phyloP scores from a whole-genome alignment of 2,329 filamentous ascomycete genomes.

The Trichophyton equinum region DNA sequence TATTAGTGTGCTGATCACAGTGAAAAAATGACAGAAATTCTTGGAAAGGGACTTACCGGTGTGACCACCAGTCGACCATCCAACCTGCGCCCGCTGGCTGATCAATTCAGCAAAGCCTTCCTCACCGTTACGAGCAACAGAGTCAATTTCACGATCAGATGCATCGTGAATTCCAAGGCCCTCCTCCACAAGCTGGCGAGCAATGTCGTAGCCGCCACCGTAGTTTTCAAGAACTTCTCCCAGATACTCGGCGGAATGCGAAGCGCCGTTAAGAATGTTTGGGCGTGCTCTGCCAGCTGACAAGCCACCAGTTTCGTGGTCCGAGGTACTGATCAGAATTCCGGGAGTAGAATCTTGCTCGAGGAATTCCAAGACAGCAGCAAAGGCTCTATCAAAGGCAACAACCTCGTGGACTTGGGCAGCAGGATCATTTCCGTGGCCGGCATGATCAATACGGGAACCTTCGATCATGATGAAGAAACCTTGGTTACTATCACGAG shows the following conservation, averaged over 20 bases:
- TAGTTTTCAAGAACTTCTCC: slow-evolving; percentile 49
- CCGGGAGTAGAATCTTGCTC: slow-evolving; percentile 57
- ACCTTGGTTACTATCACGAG: slow-evolving; percentile 70
- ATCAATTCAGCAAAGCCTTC: slow-evolving; percentile 71
- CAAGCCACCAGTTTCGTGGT: slow-evolving; percentile 91
- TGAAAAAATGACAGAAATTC: not conserved
- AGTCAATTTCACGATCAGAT: slow-evolving; percentile 55
- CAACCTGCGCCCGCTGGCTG: slow-evolving; percentile 73
- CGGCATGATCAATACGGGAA: slow-evolving; percentile 89
- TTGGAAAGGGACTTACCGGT: slow-evolving; percentile 33
- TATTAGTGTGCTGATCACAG: not conserved
- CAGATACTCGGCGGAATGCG: slow-evolving; percentile 60
- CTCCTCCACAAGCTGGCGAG: slow-evolving; percentile 47
- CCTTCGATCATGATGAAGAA: slow-evolving; percentile 99
- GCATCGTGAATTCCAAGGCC: slow-evolving; percentile 69
- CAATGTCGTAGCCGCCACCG: slow-evolving; percentile 33
- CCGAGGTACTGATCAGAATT: slow-evolving; percentile 77
- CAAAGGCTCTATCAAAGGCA: slow-evolving; percentile 84
- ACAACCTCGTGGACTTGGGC: slow-evolving; percentile 83
- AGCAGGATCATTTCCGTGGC: slow-evolving; percentile 70
- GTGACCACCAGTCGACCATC: slow-evolving; percentile 92
- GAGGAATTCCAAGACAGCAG: slow-evolving; percentile 72
- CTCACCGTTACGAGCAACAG: slow-evolving; percentile 46
- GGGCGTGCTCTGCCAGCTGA: slow-evolving; percentile 77
- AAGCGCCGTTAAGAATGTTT: slow-evolving; percentile 64